These are phyloP conservation scores for Eutypa lata DNA, from an alignment of 2,329 filamentous ascomycete genomes.

Conservation along the genomic window DNA sequence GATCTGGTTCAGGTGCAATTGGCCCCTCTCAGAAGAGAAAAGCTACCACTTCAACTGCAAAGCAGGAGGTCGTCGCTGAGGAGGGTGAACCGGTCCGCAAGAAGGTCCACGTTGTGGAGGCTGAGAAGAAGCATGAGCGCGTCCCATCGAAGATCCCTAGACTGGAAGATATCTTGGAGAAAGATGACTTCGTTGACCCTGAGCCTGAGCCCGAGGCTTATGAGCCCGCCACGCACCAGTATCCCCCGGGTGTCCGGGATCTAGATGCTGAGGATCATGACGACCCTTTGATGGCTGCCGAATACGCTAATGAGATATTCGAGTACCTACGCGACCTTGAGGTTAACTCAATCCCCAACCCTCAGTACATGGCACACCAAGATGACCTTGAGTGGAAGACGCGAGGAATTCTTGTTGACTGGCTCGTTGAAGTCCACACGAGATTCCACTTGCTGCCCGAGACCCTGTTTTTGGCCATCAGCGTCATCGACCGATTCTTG, in stretches of 20 bases:
- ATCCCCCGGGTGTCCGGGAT: constrained; percentile 50
- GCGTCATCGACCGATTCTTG: constrained; percentile 97
- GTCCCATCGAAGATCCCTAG: constrained; percentile 27
- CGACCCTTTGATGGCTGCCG: constrained; percentile 95
- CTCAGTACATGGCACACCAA: constrained; percentile 92
- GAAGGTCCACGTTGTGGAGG: constrained; percentile 55
- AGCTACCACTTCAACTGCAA: constrained; percentile 51
- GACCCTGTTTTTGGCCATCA: constrained; percentile 93
- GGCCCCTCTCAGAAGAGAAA: constrained; percentile 67
- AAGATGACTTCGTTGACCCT: constrained; percentile 19
- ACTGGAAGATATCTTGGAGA: constrained; percentile 30
- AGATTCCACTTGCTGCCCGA: constrained; percentile 94
- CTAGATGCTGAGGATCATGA: constrained; percentile 85
- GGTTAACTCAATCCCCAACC: constrained; percentile 74
- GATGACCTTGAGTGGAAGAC: constrained; percentile 98
- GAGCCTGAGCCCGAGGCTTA: constrained; percentile 21
- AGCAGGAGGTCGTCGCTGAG: constrained; percentile 58
- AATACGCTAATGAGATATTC: constrained; percentile 96
- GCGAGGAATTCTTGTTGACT: constrained; percentile 93
- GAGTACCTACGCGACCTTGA: constrained; percentile 91
- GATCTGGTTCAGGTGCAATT: constrained; percentile 68
- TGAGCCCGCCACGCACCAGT: constrained; percentile 26
- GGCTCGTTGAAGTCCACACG: constrained; percentile 97
- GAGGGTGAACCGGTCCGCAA: constrained; percentile 68
- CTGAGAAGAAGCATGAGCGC: constrained; percentile 46